These are phyloP conservation scores for Paspalum vaginatum DNA, from an alignment of 176 grass and related monocot genomes.

Conservation along the genomic window DNA sequence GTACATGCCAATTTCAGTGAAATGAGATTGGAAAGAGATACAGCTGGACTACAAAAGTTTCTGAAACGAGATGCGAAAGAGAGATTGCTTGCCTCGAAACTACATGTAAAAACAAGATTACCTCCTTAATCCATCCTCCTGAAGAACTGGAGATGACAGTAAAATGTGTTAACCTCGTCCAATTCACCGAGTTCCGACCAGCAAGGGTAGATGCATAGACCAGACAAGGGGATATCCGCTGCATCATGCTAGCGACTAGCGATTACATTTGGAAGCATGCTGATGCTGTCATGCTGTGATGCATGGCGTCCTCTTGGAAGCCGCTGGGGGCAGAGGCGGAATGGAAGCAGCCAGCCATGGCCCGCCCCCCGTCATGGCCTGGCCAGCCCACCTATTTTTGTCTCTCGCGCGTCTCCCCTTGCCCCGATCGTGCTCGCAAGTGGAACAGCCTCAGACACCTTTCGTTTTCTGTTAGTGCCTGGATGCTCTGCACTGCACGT, in stretches of 20 bases:
- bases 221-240: neutral
- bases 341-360: neutral
- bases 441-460: conserved; percentile 16
- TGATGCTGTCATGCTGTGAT: neutral
- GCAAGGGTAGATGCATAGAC: neutral
- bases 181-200: neutral
- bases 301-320: conserved; percentile 3
- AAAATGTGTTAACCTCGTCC: neutral
- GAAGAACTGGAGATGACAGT: neutral
- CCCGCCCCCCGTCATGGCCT: conserved; percentile 26
- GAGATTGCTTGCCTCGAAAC: neutral
- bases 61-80: neutral
- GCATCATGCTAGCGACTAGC: too few species aligned
- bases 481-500: neutral
- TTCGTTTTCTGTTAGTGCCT: conserved; percentile 31
- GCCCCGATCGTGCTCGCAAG: neutral
- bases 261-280: conserved; percentile 21
- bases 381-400: conserved; percentile 38
- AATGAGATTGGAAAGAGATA: too few species aligned
- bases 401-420: neutral
- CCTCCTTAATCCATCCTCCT: neutral
- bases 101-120: neutral
- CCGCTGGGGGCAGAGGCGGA: neutral
- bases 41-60: too few species aligned
- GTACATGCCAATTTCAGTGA: neutral